A percentile compares a stretch with the other conserved stretches of the same genome.
phyloP scores from a whole-genome alignment of 352 stramenopile genomes.

The Saprolegnia diclina region DNA sequence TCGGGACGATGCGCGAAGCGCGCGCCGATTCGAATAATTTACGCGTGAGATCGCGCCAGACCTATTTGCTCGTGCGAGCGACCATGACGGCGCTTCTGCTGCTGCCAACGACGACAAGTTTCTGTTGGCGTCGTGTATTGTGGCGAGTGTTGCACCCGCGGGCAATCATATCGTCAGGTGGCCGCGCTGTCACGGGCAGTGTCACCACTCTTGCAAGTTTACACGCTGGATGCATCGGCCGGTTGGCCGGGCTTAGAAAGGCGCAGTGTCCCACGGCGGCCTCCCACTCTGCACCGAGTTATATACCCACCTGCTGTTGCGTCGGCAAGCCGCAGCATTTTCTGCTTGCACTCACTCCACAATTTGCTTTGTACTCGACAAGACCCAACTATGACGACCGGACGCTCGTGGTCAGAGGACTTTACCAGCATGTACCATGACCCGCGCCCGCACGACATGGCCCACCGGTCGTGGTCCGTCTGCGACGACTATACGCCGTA shows the following conservation, averaged over 20 bases:
- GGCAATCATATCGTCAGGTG: not conserved
- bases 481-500: conserved; percentile 14
- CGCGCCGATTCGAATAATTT: too few relatives aligned
- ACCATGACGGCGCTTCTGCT: too few relatives aligned
- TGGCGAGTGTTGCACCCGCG: not conserved
- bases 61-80: too few relatives aligned
- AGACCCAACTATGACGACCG: not conserved
- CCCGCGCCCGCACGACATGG: conserved; percentile 8
- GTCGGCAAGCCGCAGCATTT: too few relatives aligned
- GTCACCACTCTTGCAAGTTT: not conserved
- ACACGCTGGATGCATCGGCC: not conserved
- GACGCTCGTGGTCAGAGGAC: conserved; percentile 9
- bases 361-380: conserved; percentile 8
- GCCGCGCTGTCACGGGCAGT: not conserved
- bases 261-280: too few relatives aligned
- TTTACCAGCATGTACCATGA: not conserved
- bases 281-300: not conserved
- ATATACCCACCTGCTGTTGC: not conserved
- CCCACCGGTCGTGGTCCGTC: conserved; percentile 10
- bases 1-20: too few relatives aligned
- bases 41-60: too few relatives aligned
- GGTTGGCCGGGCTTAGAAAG: not conserved
- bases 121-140: not conserved
- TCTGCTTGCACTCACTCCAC: not conserved
- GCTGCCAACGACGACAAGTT: not conserved